Percentiles rank a stretch among this genome's conserved stretches.
Evolutionary conservation across 2,329 filamentous ascomycete genomes (phyloP).

Genomic region (Fusarium oxysporum): DNA sequence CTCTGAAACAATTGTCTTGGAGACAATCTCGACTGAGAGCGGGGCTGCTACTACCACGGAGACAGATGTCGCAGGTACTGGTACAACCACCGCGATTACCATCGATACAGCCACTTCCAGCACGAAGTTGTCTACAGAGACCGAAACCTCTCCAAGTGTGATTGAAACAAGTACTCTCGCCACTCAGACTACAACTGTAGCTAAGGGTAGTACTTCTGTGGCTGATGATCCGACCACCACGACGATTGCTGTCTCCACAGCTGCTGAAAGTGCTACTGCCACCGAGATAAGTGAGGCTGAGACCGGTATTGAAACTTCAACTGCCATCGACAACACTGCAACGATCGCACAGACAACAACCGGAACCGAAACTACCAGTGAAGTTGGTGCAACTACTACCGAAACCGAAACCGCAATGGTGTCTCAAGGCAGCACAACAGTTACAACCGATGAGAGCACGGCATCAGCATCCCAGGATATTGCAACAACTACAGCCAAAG

Average conservation of each 20-base stretch:
- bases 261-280: not conserved
- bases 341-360: not conserved
- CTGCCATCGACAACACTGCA: fast-evolving
- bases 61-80: not conserved
- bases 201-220: not conserved
- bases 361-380: not conserved
- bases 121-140: fast-evolving
- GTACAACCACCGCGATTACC: not conserved
- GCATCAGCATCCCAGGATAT: fast-evolving
- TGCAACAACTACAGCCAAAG: not conserved
- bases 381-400: fast-evolving
- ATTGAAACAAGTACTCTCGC: not conserved
- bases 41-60: fast-evolving
- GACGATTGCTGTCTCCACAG: fast-evolving
- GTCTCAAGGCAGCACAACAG: not conserved
- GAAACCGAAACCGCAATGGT: fast-evolving
- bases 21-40: not conserved
- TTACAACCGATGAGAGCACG: fast-evolving
- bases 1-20: not conserved
- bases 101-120: not conserved
- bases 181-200: fast-evolving
- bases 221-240: not conserved
- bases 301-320: fast-evolving
- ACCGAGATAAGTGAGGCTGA: fast-evolving
- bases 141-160: fast-evolving